Evolutionary conservation across 805 yeast species (phyloP).

Genomic region (Wickerhamiella alocasiicola): DNA sequence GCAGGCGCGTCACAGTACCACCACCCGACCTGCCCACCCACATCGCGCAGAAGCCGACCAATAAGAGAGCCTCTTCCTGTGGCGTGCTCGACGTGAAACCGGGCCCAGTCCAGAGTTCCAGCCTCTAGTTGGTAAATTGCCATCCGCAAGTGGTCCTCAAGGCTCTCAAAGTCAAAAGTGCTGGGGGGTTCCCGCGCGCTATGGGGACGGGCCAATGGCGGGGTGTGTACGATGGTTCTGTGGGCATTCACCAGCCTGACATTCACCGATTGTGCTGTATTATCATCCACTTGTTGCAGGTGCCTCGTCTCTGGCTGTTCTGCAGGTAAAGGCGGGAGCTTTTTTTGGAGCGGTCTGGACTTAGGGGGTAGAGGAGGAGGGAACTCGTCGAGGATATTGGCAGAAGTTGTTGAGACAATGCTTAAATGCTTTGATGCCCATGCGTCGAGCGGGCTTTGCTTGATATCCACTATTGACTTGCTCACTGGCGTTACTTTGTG

Average conservation of each 20-base stretch:
- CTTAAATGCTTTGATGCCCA: constrained; percentile 10
- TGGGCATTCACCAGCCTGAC: neutral
- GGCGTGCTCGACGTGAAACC: constrained; percentile 53
- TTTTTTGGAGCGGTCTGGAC: neutral
- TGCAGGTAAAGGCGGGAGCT: constrained; percentile 7
- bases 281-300: neutral
- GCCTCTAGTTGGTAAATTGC: constrained; percentile 24
- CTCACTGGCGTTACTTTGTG: too few species aligned
- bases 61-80: constrained; percentile 48
- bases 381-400: constrained; percentile 3
- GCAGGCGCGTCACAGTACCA: too few species aligned
- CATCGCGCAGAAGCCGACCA: constrained; percentile 59
- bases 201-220: neutral
- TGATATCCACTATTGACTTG: too few species aligned
- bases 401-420: neutral
- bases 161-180: constrained; percentile 1
- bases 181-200: constrained; percentile 5
- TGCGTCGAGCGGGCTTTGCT: constrained; percentile 7
- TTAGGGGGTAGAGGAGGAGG: constrained; percentile 8
- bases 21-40: constrained; percentile 25
- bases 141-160: constrained; percentile 11
- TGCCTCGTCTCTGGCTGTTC: neutral
- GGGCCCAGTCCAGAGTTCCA: constrained; percentile 55
- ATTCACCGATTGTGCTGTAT: neutral
- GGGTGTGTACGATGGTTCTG: neutral